Conservation (phyloP, 805 yeast genomes). For the Candida takata region DNA sequence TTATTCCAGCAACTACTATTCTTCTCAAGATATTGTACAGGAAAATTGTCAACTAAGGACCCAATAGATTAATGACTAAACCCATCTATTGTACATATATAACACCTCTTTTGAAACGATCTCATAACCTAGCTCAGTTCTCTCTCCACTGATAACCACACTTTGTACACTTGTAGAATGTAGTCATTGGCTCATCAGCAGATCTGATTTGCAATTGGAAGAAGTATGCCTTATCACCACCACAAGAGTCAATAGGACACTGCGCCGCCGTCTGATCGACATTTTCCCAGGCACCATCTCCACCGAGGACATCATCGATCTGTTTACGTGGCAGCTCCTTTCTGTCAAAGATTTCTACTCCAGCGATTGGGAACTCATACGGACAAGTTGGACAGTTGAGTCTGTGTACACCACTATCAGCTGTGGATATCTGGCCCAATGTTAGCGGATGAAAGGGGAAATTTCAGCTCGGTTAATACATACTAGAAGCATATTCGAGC, state of each 20-base stretch:
- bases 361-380: conserved; percentile 83
- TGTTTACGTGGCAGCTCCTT: conserved; percentile 78
- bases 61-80: too few species aligned
- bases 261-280: conserved; percentile 93
- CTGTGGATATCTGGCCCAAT: conserved; percentile 40
- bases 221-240: conserved; percentile 86
- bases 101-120: background rate
- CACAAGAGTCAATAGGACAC: conserved; percentile 85
- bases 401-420: conserved; percentile 52
- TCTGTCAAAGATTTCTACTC: conserved; percentile 79
- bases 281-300: conserved; percentile 97
- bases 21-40: too few species aligned
- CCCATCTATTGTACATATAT: background rate
- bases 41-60: too few species aligned
- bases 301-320: conserved; percentile 94
- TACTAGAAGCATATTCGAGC: conserved; percentile 82
- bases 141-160: conserved; percentile 98
- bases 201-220: conserved; percentile 95
- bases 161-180: conserved; percentile 89
- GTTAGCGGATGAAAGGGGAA: too few species aligned
- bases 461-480: conserved; percentile 14
- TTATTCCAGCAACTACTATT: too few species aligned
- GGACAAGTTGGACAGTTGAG: conserved; percentile 94
- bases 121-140: conserved; percentile 37
- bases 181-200: conserved; percentile 99